Evolutionary conservation across 805 yeast genomes (phyloP).

Genomic region (Yarrowia bubula): DNA sequence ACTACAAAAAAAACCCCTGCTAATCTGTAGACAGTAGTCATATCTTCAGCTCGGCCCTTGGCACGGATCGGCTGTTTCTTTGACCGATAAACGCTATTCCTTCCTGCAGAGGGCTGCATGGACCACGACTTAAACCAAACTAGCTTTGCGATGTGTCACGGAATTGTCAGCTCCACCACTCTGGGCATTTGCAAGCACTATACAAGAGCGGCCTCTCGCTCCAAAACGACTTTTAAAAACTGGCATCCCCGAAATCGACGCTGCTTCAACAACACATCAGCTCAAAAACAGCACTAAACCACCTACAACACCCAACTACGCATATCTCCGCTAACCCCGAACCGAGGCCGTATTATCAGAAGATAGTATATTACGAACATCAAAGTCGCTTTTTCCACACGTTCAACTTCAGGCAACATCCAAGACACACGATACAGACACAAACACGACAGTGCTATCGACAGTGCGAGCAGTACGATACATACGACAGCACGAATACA

Average conservation of each 20-base stretch:
- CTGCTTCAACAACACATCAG: too few species aligned
- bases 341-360: background rate
- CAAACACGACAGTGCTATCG: too few species aligned
- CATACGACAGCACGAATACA: too few species aligned
- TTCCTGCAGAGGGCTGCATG: background rate
- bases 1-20: too few species aligned
- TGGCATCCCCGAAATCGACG: too few species aligned
- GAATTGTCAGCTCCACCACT: conserved; percentile 5
- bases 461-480: too few species aligned
- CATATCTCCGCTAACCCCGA: conserved; percentile 18
- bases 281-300: background rate
- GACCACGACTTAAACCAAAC: background rate
- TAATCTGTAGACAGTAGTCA: too few species aligned
- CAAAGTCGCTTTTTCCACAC: background rate
- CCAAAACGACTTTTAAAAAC: too few species aligned
- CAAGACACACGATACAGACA: too few species aligned
- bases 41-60: too few species aligned
- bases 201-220: background rate
- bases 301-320: background rate
- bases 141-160: background rate
- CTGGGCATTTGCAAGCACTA: conserved; percentile 11
- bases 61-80: conserved; percentile 2
- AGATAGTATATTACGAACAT: background rate
- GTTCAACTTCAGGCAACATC: too few species aligned
- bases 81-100: conserved; percentile 4